Evolutionary conservation across 78 protist genomes (phyloP).

Genomic region (Dictyostelium capitatum): DNA sequence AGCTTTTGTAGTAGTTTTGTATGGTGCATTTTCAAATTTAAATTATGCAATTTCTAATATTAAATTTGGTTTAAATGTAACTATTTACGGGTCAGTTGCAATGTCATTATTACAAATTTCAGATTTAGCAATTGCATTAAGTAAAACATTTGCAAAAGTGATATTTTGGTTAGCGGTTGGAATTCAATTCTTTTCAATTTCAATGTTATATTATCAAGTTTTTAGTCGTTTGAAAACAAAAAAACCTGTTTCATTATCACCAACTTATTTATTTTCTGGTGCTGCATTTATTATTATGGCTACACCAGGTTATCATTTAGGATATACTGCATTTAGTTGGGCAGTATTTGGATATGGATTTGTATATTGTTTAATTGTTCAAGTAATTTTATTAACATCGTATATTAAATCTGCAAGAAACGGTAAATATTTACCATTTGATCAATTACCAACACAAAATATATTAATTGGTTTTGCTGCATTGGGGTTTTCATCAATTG

Average conservation of each 20-base stretch:
- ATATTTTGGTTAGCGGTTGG: conserved; percentile 39
- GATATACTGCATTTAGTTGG: conserved; percentile 27
- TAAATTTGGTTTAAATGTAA: conserved; percentile 1
- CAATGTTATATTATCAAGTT: not conserved
- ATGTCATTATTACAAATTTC: conserved; percentile 51
- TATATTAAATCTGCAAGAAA: not conserved
- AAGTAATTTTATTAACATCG: not conserved
- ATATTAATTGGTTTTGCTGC: conserved; percentile 43
- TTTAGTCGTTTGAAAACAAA: not conserved
- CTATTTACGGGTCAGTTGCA: not conserved
- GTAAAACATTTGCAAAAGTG: not conserved
- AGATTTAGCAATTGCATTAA: not conserved
- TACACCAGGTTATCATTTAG: not conserved
- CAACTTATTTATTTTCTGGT: conserved; percentile 35
- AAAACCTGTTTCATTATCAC: not conserved
- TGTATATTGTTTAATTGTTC: not conserved
- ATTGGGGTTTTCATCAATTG: not conserved
- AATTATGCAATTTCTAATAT: not conserved
- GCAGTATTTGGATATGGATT: not conserved
- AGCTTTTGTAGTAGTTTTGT: not conserved
- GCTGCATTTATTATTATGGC: conserved; percentile 11
- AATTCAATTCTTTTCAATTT: not conserved
- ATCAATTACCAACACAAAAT: conserved; percentile 42
- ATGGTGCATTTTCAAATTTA: not conserved
- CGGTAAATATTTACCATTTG: not conserved